A percentile compares a stretch with the other conserved stretches of the same genome.
Conservation (phyloP, 2,329 filamentous ascomycete species). For the Diplocarpon mali region DNA sequence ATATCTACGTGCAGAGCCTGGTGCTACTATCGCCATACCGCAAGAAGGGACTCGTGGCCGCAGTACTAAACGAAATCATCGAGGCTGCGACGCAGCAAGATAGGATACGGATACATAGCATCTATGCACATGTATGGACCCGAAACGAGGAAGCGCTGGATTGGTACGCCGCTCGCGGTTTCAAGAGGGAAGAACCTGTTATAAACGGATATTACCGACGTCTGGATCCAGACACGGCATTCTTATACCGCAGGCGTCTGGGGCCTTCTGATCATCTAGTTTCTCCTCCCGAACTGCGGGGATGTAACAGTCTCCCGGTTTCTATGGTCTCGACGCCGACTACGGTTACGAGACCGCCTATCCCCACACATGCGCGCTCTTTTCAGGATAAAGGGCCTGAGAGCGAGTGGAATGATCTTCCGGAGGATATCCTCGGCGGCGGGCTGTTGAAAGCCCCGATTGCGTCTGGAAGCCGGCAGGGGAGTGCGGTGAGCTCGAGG, state of each 20-base stretch:
- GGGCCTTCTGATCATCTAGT: conserved; percentile 20
- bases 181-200: conserved; percentile 34
- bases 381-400: conserved; percentile 49
- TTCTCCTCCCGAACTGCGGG: conserved; percentile 26
- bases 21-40: conserved; percentile 53
- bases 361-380: conserved; percentile 27
- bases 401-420: conserved; percentile 56
- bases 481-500: conserved; percentile 36
- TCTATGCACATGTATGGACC: conserved; percentile 60
- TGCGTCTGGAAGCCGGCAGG: conserved; percentile 20
- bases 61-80: conserved; percentile 35
- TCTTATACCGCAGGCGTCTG: conserved; percentile 40
- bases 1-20: conserved; percentile 55
- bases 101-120: conserved; percentile 29
- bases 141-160: conserved; percentile 50
- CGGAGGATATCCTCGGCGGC: conserved; percentile 38
- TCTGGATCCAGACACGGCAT: conserved; percentile 49
- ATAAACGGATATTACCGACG: conserved; percentile 51
- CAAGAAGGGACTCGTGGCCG: conserved; percentile 45
- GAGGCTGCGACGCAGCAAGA: conserved; percentile 25
- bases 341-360: conserved; percentile 1
- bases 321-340: conserved; percentile 1
- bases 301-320: conserved; percentile 22
- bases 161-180: conserved; percentile 52
- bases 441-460: conserved; percentile 25